phyloP scores from a whole-genome alignment of 2,329 filamentous ascomycete species.

The Penicillium sp. region DNA sequence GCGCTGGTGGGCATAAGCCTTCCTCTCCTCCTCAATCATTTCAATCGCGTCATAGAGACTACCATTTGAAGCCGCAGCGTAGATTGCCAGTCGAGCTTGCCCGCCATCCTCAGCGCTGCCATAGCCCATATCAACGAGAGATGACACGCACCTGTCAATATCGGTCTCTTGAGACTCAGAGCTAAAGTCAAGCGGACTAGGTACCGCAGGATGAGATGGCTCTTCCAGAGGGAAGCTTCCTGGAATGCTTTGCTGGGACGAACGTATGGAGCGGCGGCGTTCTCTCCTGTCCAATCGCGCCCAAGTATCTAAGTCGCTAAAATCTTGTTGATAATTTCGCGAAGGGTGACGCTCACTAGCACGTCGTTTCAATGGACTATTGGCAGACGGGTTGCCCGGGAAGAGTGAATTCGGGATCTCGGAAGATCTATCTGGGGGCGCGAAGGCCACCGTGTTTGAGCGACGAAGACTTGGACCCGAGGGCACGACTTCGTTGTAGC shows the following conservation, averaged over 20 bases:
- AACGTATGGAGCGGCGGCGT: conserved; percentile 17
- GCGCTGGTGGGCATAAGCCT: conserved; percentile 42
- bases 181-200: neutral
- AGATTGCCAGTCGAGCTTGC: conserved; percentile 45
- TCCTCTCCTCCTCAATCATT: conserved; percentile 55
- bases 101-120: conserved; percentile 42
- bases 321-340: conserved; percentile 11
- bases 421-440: conserved; percentile 11
- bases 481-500: neutral
- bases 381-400: neutral
- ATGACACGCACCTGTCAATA: conserved; percentile 45
- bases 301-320: conserved; percentile 19
- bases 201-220: neutral
- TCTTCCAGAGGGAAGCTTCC: conserved; percentile 34
- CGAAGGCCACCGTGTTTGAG: conserved; percentile 32
- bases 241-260: conserved; percentile 22
- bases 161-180: conserved; percentile 1
- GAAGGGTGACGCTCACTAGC: conserved; percentile 34
- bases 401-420: neutral
- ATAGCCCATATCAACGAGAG: conserved; percentile 48
- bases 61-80: conserved; percentile 50
- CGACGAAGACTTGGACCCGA: conserved; percentile 19
- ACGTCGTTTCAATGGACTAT: conserved; percentile 30
- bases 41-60: conserved; percentile 52
- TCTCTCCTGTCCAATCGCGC: conserved; percentile 28